Evolutionary conservation across 148 eudicot genomes (phyloP).

Genomic region (Oxyria digyna): DNA sequence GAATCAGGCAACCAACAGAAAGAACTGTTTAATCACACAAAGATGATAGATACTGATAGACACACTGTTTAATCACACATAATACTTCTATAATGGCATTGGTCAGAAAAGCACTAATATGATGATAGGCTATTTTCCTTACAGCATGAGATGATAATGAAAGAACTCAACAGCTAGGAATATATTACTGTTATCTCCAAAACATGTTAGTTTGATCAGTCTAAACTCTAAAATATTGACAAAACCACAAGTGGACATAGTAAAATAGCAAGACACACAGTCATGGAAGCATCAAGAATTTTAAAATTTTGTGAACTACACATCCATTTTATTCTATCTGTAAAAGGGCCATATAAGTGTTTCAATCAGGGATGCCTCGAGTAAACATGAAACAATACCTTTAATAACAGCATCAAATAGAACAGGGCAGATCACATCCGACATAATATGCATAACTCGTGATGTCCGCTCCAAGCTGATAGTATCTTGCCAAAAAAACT

Average conservation of each 20-base stretch:
- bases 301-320: background rate
- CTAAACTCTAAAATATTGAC: background rate
- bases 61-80: background rate
- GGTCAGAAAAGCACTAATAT: background rate
- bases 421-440: constrained; percentile 61
- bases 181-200: background rate
- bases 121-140: background rate
- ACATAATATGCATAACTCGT: constrained; percentile 52
- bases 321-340: background rate
- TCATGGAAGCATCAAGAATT: background rate
- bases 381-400: constrained; percentile 35
- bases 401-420: constrained; percentile 68
- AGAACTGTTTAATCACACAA: background rate
- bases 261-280: background rate
- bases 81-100: background rate
- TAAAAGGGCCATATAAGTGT: background rate
- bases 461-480: constrained; percentile 49
- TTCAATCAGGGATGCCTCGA: background rate
- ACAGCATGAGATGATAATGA: background rate
- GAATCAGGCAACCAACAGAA: background rate
- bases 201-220: background rate
- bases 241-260: background rate
- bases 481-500: constrained; percentile 65
- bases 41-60: background rate
- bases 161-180: background rate